A percentile compares a stretch with the other conserved stretches of the same genome.
phyloP scores from a whole-genome alignment of 495 filamentous ascomycete genomes.

The Aspergillus homomorphus region DNA sequence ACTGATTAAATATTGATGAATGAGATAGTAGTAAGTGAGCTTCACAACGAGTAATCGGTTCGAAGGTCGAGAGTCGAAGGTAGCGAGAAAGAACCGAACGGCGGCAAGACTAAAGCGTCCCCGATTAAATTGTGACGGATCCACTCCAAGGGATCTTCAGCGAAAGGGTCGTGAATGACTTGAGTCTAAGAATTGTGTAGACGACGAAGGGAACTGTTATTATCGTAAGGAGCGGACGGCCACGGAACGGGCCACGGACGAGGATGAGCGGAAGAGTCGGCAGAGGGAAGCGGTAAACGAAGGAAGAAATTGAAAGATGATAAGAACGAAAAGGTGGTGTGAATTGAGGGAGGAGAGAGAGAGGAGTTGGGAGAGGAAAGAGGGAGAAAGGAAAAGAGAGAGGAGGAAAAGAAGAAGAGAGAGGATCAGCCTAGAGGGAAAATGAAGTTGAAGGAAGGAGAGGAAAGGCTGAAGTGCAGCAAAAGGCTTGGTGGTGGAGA shows the following conservation, averaged over 20 bases:
- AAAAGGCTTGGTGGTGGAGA: constrained; percentile 14
- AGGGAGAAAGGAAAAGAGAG: constrained; percentile 5
- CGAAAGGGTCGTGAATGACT: constrained; percentile 7
- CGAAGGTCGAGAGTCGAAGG: background rate
- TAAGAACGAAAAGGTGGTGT: constrained; percentile 31
- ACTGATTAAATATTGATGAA: background rate
- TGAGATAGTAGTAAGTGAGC: background rate
- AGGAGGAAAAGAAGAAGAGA: constrained; percentile 11
- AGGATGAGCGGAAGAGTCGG: constrained; percentile 21
- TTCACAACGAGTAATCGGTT: background rate
- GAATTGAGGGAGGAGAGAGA: constrained; percentile 24
- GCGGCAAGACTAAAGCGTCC: background rate
- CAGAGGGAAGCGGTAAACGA: constrained; percentile 16
- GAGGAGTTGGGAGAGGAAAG: constrained; percentile 7
- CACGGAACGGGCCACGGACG: constrained; percentile 38
- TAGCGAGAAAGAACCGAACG: background rate
- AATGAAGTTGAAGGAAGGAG: constrained; percentile 23
- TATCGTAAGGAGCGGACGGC: constrained; percentile 47
- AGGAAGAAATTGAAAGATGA: constrained; percentile 13
- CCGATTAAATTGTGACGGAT: background rate
- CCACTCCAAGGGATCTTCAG: background rate
- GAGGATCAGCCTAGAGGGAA: constrained; percentile 12
- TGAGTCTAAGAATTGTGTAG: constrained; percentile 12
- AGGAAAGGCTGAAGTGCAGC: constrained; percentile 14
- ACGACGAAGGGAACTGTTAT: constrained; percentile 12